A percentile compares a stretch with the other conserved stretches of the same genome.
Evolutionary conservation across 306 rosid genomes (phyloP).

Genomic region (Fragaria iinumae): DNA sequence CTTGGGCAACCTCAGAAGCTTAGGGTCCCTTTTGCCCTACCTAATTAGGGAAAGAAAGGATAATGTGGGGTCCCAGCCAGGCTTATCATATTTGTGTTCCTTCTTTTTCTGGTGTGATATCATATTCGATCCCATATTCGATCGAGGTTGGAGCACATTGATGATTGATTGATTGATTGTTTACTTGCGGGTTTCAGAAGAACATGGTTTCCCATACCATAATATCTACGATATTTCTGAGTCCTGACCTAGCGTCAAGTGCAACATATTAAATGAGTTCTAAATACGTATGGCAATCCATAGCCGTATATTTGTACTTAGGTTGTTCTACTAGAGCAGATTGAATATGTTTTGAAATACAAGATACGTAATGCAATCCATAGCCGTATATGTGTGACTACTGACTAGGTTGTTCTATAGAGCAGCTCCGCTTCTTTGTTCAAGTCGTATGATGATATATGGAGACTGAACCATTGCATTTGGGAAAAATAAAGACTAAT

Average conservation of each 20-base stretch:
- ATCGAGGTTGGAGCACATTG: constrained; percentile 4
- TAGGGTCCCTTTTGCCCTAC: background rate
- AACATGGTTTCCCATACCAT: constrained; percentile 8
- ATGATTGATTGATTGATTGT: background rate
- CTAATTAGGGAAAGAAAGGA: background rate
- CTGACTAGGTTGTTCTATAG: too few species aligned
- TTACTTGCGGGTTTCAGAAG: background rate
- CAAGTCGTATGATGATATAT: background rate
- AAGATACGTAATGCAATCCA: background rate
- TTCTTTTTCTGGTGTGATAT: background rate
- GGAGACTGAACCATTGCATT: too few species aligned
- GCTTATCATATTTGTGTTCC: background rate
- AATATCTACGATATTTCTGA: background rate
- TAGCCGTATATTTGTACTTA: background rate
- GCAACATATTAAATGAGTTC: background rate
- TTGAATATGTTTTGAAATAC: background rate
- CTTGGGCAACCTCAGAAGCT: constrained; percentile 6
- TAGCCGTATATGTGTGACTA: background rate
- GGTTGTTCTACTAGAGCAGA: background rate
- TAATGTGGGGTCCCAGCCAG: background rate
- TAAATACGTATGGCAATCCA: background rate
- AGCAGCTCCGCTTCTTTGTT: background rate
- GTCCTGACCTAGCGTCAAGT: background rate
- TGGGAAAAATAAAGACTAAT: too few species aligned
- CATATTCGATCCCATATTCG: background rate